Evolutionary conservation across 768 basidiomycete genomes (phyloP).

Genomic region (Gloeophyllum trabeum): DNA sequence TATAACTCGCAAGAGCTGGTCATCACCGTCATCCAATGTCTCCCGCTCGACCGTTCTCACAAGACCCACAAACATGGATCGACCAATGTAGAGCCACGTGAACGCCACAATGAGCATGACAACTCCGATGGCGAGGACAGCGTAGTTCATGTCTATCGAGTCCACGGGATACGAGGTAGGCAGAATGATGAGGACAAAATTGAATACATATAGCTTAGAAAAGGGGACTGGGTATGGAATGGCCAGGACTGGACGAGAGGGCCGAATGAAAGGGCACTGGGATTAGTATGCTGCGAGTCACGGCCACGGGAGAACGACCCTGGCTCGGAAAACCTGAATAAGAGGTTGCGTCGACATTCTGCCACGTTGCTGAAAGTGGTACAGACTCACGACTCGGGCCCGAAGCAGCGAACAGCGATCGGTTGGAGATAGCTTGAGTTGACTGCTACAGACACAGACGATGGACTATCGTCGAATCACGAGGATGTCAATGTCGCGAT

Average conservation of each 20-base stretch:
- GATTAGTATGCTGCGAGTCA: constrained; percentile 41
- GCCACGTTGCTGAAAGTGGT: background rate
- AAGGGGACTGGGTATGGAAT: constrained; percentile 38
- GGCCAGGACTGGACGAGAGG: constrained; percentile 22
- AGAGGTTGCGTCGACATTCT: background rate
- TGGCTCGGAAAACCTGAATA: constrained; percentile 26
- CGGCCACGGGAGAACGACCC: constrained; percentile 41
- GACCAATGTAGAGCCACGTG: constrained; percentile 7
- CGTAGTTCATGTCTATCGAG: constrained; percentile 44
- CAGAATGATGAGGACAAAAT: no score
- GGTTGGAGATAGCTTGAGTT: constrained; percentile 21
- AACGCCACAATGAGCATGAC: constrained; percentile 23
- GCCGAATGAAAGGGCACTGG: constrained; percentile 36
- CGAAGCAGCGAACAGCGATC: constrained; percentile 45
- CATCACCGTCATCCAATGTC: no score
- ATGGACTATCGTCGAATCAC: constrained; percentile 45
- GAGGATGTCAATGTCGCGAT: no score
- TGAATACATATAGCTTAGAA: constrained; percentile 41
- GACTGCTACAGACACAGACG: constrained; percentile 21
- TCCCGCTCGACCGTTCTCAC: constrained; percentile 11
- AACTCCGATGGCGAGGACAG: constrained; percentile 40
- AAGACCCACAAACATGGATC: constrained; percentile 32
- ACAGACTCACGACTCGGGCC: constrained; percentile 32
- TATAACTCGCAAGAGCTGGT: no score
- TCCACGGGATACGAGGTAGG: constrained; percentile 38